Evolutionary conservation across 2,329 filamentous ascomycete genomes (phyloP).

Genomic region (Hortaea werneckii): DNA sequence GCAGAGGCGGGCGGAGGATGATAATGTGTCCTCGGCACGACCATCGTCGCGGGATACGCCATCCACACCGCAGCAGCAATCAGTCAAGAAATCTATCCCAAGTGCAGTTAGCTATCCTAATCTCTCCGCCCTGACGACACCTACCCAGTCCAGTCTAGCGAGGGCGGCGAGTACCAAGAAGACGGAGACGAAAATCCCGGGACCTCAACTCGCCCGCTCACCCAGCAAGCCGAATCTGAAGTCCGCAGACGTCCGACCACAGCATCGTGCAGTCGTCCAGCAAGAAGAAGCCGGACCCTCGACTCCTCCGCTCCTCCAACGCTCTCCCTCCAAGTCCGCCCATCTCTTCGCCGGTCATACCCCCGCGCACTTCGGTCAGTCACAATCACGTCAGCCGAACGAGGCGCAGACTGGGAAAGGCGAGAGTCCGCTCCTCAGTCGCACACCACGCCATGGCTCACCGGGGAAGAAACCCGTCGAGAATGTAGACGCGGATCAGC

Average conservation of each 20-base stretch:
- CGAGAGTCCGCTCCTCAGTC: slow-evolving; percentile 6
- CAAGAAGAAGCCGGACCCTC: slow-evolving; percentile 3
- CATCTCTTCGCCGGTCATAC: slow-evolving; percentile 8
- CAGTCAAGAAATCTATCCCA: slow-evolving; percentile 35
- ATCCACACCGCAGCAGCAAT: slow-evolving; percentile 37
- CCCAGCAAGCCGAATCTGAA: slow-evolving; percentile 6
- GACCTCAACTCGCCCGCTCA: slow-evolving; percentile 1
- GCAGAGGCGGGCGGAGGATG: slow-evolving; percentile 42
- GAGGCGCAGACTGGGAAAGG: background rate
- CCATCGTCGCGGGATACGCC: slow-evolving; percentile 40
- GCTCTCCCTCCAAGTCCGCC: slow-evolving; percentile 20
- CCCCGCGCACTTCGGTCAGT: background rate
- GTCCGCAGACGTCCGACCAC: background rate
- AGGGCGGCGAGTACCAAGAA: slow-evolving; percentile 48
- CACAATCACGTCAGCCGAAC: background rate
- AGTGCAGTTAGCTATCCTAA: slow-evolving; percentile 38
- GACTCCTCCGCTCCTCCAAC: slow-evolving; percentile 16
- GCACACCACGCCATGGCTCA: slow-evolving; percentile 1
- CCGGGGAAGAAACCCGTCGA: slow-evolving; percentile 1
- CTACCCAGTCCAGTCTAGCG: slow-evolving; percentile 65
- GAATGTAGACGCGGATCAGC: background rate
- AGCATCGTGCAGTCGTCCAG: background rate
- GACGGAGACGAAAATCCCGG: slow-evolving; percentile 1
- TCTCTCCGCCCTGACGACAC: slow-evolving; percentile 56
- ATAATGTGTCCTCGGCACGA: slow-evolving; percentile 59